Evolutionary conservation across 768 basidiomycete genomes (phyloP).

Genomic region (Rhodotorula babjevae): DNA sequence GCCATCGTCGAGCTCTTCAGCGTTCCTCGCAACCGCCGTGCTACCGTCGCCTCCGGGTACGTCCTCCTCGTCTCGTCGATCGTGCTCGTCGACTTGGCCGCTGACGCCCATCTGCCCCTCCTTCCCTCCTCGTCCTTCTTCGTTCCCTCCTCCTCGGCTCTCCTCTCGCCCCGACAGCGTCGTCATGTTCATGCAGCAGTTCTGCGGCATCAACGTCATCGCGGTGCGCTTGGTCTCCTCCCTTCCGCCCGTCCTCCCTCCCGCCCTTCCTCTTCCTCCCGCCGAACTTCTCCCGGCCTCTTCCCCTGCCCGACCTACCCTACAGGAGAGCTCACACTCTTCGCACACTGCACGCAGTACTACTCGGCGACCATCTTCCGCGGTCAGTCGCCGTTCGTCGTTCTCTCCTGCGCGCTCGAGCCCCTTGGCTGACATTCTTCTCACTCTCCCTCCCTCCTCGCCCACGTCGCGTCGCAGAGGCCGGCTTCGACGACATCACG

Average conservation of each 20-base stretch:
- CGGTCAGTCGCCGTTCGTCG: background rate
- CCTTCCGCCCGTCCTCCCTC: too few relatives aligned
- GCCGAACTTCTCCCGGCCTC: too few relatives aligned
- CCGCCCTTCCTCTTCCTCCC: too few relatives aligned
- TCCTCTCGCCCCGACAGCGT: constrained; percentile 43
- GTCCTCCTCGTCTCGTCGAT: constrained; percentile 31
- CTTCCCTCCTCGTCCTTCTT: too few relatives aligned
- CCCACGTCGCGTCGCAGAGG: background rate
- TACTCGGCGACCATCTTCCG: constrained; percentile 22
- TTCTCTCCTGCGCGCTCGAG: too few relatives aligned
- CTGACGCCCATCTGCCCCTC: too few relatives aligned
- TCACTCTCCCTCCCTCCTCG: background rate
- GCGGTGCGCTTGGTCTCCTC: constrained; percentile 60
- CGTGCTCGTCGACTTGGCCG: too few relatives aligned
- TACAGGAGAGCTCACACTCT: too few relatives aligned
- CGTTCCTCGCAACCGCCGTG: constrained; percentile 56
- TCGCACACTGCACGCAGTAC: background rate
- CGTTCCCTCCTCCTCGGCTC: too few relatives aligned
- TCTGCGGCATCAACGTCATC: constrained; percentile 58
- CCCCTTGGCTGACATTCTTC: too few relatives aligned
- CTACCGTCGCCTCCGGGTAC: constrained; percentile 61
- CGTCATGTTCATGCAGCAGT: constrained; percentile 60
- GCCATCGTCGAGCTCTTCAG: constrained; percentile 49
- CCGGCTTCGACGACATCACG: constrained; percentile 44
- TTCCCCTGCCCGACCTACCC: too few relatives aligned